These are phyloP conservation scores for Spatholobus suberectus DNA, from an alignment of 306 rosid species.

Conservation along the genomic window DNA sequence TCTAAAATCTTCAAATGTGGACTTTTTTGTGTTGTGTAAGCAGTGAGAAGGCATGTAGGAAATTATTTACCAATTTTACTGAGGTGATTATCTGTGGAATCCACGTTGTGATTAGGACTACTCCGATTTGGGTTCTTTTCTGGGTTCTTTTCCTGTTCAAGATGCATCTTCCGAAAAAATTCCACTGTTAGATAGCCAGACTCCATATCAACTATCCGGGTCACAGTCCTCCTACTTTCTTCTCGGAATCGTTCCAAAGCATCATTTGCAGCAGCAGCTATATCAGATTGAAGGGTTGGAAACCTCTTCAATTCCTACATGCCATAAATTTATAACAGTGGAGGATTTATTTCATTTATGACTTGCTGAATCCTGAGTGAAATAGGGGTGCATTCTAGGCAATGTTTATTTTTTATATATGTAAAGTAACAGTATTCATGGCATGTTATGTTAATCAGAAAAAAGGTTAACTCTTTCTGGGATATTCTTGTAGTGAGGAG, in stretches of 20 bases:
- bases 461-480: not conserved
- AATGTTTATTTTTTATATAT: not conserved
- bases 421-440: not conserved
- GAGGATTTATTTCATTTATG: not conserved
- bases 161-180: slow-evolving; percentile 43
- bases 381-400: not conserved
- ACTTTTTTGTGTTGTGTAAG: not conserved
- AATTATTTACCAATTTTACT: slow-evolving; percentile 39
- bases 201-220: slow-evolving; percentile 44
- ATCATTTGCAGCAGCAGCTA: slow-evolving; percentile 45
- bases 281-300: slow-evolving; percentile 45
- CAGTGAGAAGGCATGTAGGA: not conserved
- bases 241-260: slow-evolving; percentile 46
- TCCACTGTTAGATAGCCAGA: slow-evolving; percentile 43
- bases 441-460: not conserved
- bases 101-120: slow-evolving; percentile 19
- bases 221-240: slow-evolving; percentile 44
- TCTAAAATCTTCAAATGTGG: not conserved
- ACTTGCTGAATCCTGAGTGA: not conserved
- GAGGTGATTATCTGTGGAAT: slow-evolving; percentile 36
- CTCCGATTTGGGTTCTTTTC: slow-evolving; percentile 18
- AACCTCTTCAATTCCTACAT: slow-evolving; percentile 46
- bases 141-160: slow-evolving; percentile 30
- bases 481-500: not conserved
- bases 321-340: not conserved